phyloP scores from a whole-genome alignment of 73 alveolate genomes.

The Halteria grandinella region DNA sequence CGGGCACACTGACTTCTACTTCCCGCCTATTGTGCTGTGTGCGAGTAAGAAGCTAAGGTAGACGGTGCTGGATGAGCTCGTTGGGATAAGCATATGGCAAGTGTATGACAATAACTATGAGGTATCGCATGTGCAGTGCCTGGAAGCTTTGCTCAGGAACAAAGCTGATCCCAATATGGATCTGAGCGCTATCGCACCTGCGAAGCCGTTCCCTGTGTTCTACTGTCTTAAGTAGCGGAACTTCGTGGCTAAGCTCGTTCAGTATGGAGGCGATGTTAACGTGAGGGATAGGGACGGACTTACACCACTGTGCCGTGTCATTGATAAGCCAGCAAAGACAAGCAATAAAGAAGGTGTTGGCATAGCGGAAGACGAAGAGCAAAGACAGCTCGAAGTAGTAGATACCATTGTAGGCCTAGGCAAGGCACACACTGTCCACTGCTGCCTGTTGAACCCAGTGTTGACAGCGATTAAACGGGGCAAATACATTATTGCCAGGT shows the following conservation, averaged over 20 bases:
- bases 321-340: no score
- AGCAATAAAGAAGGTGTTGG: no score
- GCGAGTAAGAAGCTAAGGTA: no score
- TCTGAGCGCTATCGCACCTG: background rate
- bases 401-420: background rate
- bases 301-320: no score
- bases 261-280: constrained; percentile 21
- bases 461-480: background rate
- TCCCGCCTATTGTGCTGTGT: no score
- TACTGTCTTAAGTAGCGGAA: background rate
- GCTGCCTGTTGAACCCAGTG: constrained; percentile 18
- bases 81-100: constrained; percentile 10
- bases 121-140: background rate
- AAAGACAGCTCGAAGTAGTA: background rate
- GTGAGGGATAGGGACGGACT: no score
- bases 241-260: background rate
- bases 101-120: background rate
- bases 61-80: constrained; percentile 7
- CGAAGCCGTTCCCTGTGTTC: constrained; percentile 15
- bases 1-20: no score
- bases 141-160: background rate
- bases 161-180: constrained; percentile 22
- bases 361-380: background rate
- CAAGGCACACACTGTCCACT: constrained; percentile 8
- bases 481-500: constrained; percentile 1